Evolutionary conservation across 2,329 filamentous ascomycete genomes (phyloP), one percentile per base, ranked within the genome.

Genomic region (Pseudomassariella vexata): DNA sequence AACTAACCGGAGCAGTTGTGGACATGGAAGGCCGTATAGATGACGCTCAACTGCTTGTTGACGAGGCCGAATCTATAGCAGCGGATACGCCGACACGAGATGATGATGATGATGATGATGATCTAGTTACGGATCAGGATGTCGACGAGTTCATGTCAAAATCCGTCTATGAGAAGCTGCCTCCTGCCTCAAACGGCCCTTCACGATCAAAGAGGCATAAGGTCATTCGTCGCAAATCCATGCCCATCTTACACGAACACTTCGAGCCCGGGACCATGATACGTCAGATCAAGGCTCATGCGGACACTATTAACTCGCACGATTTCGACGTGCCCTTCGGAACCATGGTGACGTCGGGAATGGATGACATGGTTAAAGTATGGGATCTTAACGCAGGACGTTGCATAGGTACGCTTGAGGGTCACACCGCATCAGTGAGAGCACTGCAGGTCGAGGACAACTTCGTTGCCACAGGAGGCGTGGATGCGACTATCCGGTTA

Each of bases 241-340:
- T 94, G 83, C 88, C 90, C 6, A 85, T 96, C 35, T 66, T 96
- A 35, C 92, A 98, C 60, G 92, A 96, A 59, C 88, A 96, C 59
- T 86, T 95, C 55, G 82, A 94, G 42, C 81, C 90, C 4, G 92
- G 92, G 12, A 88, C 85, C 20, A 78, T 75, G 49, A 95, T 98
- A 49, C 83, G 83, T 45, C 86, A 95, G 55, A 73, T 96, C 35
- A 81, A 85, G 45, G 88, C 90, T 3, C 92, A 98, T 57, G 79
- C 78, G 32, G 92, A 98, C 54, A 76, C 74, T 36, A 83, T 98
- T 40, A 94, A 89, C 1, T 84, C 90, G 6, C 58, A 98, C 39
- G 92, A 96, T 60, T 98, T 98, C 57, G 92, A 98, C 55, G 84
- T 83, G n/a, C 92, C 92, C 0, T 96, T 96, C 57, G 92, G 92